Evolutionary conservation across 1,284 basidiomycete genomes (phyloP), one percentile per base, ranked within the genome.

Genomic region (Golubevia sp.): DNA sequence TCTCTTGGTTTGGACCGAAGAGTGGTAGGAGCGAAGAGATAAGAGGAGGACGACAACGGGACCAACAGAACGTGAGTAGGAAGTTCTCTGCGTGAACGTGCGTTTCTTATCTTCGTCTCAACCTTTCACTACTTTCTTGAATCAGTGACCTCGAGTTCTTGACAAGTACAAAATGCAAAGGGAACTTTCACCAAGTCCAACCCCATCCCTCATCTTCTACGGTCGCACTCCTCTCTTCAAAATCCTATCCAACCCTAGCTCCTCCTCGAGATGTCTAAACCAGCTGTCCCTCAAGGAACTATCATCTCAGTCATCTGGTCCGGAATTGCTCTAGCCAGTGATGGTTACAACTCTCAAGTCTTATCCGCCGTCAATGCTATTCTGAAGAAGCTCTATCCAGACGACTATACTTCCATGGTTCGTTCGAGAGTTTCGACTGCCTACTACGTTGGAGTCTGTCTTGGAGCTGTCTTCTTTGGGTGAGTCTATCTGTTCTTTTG

Each of bases 331-430:
- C 23, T 62, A 7, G 55, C 51, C 8, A 55, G 51, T 15, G 63
- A 64, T 58, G 63, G 63, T 2, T 64, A 64, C 34, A 64, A 64
- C 26, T 53, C 63, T 18, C 63, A 64, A 48, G 62, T 57, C 1
- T n/a, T 64, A 8, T 44, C 49, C 15, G 44, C 50, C 21, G 61
- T 49, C 13, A 27, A 21, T 3, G 25, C 34, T 20, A 49, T 64
- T 21, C 25, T 64, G 3, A 13, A 20, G 4, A 44, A 49, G 49
- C 25, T 64, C 13, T 62, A 64, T 27, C 48, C 53, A 8, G 54
- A 57, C 23, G 26, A 44, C 20, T 18, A 49, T 11, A 53, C 59
- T 21, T 50, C 23, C 5, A 50, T 2, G 2, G 49, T 64, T 24
- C 44, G 64, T 25, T 49, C 53, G 20, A 44, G 59, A 13, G 26